phyloP scores from a whole-genome alignment of 2,329 filamentous ascomycete species.

The Trichoderma sp. region DNA sequence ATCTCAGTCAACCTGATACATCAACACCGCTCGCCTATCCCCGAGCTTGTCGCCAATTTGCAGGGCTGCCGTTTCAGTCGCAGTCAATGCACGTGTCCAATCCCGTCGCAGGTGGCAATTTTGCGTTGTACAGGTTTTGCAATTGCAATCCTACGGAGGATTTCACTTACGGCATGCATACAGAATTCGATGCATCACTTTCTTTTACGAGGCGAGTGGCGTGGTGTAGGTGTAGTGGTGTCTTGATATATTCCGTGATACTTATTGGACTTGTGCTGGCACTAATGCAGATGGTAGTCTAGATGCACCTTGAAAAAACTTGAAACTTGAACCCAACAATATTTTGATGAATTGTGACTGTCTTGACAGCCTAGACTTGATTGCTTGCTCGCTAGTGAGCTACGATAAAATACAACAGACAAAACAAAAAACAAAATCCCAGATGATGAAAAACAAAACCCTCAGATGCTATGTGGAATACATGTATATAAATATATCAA shows the following conservation, averaged over 20 bases:
- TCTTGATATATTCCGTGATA: background rate
- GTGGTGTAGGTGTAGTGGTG: background rate
- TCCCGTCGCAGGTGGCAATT: background rate
- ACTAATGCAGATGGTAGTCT: background rate
- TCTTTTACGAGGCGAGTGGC: background rate
- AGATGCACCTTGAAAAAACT: background rate
- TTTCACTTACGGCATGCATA: background rate
- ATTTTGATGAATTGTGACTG: background rate
- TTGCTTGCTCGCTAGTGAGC: background rate
- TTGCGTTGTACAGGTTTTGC: background rate
- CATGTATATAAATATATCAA: constrained; percentile 7
- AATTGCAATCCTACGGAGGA: background rate
- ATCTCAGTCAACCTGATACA: background rate
- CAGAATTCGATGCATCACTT: background rate
- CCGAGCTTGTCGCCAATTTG: background rate
- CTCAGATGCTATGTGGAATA: background rate
- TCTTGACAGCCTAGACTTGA: background rate
- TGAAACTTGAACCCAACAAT: background rate
- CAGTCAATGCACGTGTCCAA: background rate
- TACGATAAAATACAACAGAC: background rate
- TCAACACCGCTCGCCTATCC: background rate
- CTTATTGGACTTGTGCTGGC: background rate
- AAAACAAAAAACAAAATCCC: background rate
- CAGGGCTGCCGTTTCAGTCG: constrained; percentile 8
- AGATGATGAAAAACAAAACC: background rate